Percentiles rank a stretch among this genome's conserved stretches.
Conservation (phyloP, 2,329 filamentous ascomycete species). For the Pseudogymnoascus sp. region DNA sequence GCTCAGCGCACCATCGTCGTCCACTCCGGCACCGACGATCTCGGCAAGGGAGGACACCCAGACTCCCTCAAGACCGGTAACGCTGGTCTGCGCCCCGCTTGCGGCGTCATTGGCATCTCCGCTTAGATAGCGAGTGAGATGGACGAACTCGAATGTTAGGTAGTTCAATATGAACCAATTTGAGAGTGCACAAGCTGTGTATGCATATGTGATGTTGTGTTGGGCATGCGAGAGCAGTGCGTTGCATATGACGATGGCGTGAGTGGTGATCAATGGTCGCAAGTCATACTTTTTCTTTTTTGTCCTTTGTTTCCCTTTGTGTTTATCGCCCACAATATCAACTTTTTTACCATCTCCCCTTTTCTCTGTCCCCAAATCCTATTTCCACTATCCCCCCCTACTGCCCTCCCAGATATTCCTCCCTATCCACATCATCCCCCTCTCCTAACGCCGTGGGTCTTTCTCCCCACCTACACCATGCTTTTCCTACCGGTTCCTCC, state of each 20-base stretch:
- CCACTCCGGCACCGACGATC: conserved; percentile 92
- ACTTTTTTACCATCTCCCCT: background rate
- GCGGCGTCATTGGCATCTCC: conserved; percentile 90
- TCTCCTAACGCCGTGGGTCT: background rate
- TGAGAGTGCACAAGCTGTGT: background rate
- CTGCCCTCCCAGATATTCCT: background rate
- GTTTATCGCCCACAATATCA: background rate
- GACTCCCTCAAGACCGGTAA: conserved; percentile 99
- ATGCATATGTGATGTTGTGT: background rate
- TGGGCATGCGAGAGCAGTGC: background rate
- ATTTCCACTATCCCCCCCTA: background rate
- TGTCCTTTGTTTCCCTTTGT: background rate
- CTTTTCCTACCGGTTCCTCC: background rate
- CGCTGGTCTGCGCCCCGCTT: conserved; percentile 85
- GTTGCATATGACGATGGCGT: background rate
- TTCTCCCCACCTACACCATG: background rate
- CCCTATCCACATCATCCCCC: background rate
- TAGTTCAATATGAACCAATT: background rate
- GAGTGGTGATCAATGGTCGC: background rate
- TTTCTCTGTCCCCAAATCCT: background rate
- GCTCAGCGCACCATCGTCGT: conserved; percentile 82
- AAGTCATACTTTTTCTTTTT: background rate
- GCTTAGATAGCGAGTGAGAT: conserved; percentile 42
- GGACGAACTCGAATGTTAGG: background rate
- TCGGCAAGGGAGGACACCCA: conserved; percentile 84